These are phyloP conservation scores for Seiridium unicorne DNA, from an alignment of 2,329 filamentous ascomycete species.

Conservation along the genomic window DNA sequence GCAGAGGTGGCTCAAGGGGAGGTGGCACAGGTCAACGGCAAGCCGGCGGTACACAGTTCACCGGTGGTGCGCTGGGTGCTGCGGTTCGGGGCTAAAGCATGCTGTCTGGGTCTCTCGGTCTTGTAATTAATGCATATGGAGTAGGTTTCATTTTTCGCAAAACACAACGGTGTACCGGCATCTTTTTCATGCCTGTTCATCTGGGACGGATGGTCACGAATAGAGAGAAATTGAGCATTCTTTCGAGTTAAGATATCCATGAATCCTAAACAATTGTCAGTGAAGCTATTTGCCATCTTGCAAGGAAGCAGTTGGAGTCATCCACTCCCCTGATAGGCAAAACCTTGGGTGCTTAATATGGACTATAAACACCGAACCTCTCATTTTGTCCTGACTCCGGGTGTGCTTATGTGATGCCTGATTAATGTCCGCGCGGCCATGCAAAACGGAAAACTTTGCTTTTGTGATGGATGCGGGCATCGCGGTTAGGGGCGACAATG, in stretches of 20 bases:
- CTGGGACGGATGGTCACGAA: constrained; percentile 7
- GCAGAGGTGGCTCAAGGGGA: constrained; percentile 32
- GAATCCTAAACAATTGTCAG: background rate
- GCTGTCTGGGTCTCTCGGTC: constrained; percentile 20
- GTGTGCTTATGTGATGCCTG: background rate
- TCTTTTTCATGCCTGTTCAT: background rate
- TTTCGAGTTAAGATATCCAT: background rate
- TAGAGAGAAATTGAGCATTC: constrained; percentile 6
- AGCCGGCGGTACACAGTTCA: constrained; percentile 75
- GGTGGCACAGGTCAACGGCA: constrained; percentile 66
- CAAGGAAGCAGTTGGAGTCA: background rate
- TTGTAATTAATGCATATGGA: constrained; percentile 19
- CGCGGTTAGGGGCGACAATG: background rate
- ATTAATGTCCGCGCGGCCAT: background rate
- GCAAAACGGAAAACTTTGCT: background rate
- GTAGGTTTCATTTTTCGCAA: constrained; percentile 11
- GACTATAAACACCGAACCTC: background rate
- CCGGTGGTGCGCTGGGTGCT: constrained; percentile 73
- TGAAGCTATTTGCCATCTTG: too few relatives aligned
- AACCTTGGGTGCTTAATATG: background rate
- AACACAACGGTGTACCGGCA: constrained; percentile 10
- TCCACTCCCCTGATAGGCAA: background rate
- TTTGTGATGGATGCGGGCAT: background rate
- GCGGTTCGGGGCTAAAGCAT: constrained; percentile 56
- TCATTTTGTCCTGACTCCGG: background rate